A percentile compares a stretch with the other conserved stretches of the same genome.
These are phyloP conservation scores for Komagataella phaffii DNA, from an alignment of 805 yeast species.

Conservation along the genomic window DNA sequence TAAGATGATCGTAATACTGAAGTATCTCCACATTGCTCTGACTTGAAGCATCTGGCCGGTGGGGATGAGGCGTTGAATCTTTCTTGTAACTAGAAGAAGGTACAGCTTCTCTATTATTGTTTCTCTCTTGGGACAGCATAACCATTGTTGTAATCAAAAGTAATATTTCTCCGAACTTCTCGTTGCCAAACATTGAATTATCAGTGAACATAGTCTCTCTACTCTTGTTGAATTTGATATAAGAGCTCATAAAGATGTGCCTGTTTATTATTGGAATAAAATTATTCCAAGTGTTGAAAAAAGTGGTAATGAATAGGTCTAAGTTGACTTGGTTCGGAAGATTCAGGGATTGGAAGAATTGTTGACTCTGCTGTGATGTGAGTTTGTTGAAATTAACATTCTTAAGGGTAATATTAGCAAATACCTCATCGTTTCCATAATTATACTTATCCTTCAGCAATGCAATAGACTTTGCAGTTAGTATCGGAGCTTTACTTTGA, in stretches of 20 bases:
- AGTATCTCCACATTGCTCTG: slow-evolving; percentile 17
- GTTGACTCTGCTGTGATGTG: slow-evolving; percentile 25
- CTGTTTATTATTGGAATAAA: slow-evolving; percentile 59
- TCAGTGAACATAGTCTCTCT: slow-evolving; percentile 29
- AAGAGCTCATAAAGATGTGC: slow-evolving; percentile 51
- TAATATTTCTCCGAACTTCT: slow-evolving; percentile 43
- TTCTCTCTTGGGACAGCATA: slow-evolving; percentile 24
- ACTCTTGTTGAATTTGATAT: slow-evolving; percentile 30
- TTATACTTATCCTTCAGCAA: slow-evolving; percentile 40
- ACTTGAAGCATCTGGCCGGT: slow-evolving; percentile 4
- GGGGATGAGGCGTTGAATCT: background rate
- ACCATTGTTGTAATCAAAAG: slow-evolving; percentile 37
- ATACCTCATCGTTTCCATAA: slow-evolving; percentile 18
- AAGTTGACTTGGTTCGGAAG: slow-evolving; percentile 42
- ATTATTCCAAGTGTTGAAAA: slow-evolving; percentile 69
- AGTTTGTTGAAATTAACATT: slow-evolving; percentile 24
- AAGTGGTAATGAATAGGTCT: slow-evolving; percentile 55
- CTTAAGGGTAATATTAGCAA: slow-evolving; percentile 16
- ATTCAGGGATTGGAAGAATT: slow-evolving; percentile 28
- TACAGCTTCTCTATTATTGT: slow-evolving; percentile 5
- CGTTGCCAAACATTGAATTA: slow-evolving; percentile 27
- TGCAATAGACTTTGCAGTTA: slow-evolving; percentile 61
- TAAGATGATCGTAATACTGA: slow-evolving; percentile 44
- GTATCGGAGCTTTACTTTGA: slow-evolving; percentile 53
- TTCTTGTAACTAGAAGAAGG: background rate